Percentiles rank a stretch among this genome's conserved stretches.
phyloP scores from a whole-genome alignment of 2,329 filamentous ascomycete species.

The Talaromyces sp. region DNA sequence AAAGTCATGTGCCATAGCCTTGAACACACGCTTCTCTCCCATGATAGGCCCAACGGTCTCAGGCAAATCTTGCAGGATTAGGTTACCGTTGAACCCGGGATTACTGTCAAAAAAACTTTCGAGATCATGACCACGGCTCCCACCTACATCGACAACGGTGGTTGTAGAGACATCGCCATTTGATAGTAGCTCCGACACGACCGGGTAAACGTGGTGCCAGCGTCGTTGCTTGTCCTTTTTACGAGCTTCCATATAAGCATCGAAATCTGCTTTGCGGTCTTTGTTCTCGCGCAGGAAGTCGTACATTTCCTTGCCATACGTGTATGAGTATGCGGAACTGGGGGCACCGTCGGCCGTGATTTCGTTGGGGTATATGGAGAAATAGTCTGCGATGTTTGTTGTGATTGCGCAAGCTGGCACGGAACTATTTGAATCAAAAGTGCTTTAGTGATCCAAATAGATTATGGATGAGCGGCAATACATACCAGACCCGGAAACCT shows the following conservation, averaged over 20 bases:
- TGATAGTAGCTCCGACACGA: neutral
- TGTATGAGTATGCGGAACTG: neutral
- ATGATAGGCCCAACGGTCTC: neutral
- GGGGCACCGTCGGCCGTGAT: neutral
- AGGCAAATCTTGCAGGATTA: constrained; percentile 6
- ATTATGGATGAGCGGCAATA: neutral
- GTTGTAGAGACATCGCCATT: neutral
- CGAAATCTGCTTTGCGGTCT: neutral
- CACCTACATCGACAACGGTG: neutral
- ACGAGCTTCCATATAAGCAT: constrained; percentile 1
- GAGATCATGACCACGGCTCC: neutral
- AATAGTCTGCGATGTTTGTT: neutral
- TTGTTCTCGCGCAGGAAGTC: neutral
- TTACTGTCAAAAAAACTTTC: neutral
- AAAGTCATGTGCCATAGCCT: neutral
- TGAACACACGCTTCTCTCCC: neutral
- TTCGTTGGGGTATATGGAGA: neutral
- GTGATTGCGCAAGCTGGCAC: neutral
- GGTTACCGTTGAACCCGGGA: neutral
- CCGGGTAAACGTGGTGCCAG: constrained; percentile 1
- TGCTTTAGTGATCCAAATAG: neutral
- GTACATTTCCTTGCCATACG: neutral
- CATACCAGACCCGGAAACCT: neutral
- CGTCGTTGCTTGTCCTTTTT: neutral
- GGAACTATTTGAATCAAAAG: neutral